Evolutionary conservation across 345 rosid genomes (phyloP).

Genomic region (Odontarrhena argentea): DNA sequence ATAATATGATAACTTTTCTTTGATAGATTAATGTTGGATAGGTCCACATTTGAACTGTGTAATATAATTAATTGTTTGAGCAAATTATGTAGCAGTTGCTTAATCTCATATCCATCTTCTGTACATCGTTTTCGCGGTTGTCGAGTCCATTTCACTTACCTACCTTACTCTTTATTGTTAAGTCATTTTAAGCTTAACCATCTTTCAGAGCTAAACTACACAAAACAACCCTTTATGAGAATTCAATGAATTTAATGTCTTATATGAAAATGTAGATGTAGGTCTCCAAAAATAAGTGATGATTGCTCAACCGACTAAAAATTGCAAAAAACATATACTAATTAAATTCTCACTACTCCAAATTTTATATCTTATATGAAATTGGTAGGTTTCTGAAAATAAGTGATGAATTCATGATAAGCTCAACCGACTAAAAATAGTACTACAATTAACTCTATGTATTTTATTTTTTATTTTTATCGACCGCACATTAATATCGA

Average conservation of each 20-base stretch:
- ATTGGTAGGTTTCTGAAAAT: too few relatives aligned
- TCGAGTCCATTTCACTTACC: conserved; percentile 35
- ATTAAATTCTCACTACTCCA: too few relatives aligned
- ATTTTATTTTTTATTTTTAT: too few relatives aligned
- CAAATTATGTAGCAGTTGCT: conserved; percentile 21
- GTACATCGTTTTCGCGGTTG: conserved; percentile 26
- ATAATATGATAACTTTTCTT: too few relatives aligned
- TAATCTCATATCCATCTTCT: conserved; percentile 12
- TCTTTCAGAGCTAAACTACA: neutral
- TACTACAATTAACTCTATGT: too few relatives aligned
- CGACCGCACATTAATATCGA: too few relatives aligned
- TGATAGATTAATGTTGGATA: neutral
- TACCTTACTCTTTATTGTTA: neutral
- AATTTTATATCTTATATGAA: too few relatives aligned
- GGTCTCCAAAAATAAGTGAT: neutral
- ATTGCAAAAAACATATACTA: neutral
- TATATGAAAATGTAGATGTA: neutral
- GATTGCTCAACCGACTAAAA: conserved; percentile 7
- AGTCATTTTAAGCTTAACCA: neutral
- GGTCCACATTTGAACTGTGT: conserved; percentile 18
- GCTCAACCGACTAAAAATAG: too few relatives aligned
- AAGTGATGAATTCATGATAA: too few relatives aligned
- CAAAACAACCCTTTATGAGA: neutral
- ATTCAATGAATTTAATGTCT: neutral
- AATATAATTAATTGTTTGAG: neutral